Conservation (phyloP, 345 rosid species). For the Eucalyptus regnans region DNA sequence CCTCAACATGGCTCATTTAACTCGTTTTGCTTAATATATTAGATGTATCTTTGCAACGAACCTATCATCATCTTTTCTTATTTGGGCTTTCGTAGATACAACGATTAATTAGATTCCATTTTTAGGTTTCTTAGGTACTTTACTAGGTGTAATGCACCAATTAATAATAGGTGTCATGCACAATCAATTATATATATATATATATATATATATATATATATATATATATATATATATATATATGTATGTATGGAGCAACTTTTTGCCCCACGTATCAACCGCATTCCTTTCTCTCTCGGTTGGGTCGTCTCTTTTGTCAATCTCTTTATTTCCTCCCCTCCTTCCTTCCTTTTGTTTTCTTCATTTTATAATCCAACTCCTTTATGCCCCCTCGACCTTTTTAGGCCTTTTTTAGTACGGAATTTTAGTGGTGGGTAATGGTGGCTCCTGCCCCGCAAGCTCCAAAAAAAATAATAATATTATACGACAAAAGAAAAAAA, state of each 20-base stretch:
- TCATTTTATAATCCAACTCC: background rate
- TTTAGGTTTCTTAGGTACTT: background rate
- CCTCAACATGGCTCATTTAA: background rate
- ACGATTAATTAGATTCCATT: background rate
- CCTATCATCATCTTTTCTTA: background rate
- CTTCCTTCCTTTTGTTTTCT: background rate
- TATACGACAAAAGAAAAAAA: background rate
- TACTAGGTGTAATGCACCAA: background rate
- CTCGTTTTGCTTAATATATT: background rate
- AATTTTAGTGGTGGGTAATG: background rate
- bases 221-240: no score
- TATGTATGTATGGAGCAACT: background rate
- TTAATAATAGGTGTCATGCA: background rate
- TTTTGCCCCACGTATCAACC: background rate
- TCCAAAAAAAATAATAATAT: background rate
- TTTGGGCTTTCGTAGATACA: background rate
- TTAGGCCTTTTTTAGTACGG: background rate
- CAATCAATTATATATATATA: no score
- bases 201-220: no score
- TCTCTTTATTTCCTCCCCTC: background rate
- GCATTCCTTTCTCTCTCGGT: background rate
- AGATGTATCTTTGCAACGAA: background rate
- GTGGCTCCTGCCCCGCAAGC: background rate
- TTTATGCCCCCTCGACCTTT: background rate
- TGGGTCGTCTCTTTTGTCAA: background rate